Evolutionary conservation across 225 moss, liverwort and hornwort species (phyloP).

Genomic region (Straminergon stramineum): DNA sequence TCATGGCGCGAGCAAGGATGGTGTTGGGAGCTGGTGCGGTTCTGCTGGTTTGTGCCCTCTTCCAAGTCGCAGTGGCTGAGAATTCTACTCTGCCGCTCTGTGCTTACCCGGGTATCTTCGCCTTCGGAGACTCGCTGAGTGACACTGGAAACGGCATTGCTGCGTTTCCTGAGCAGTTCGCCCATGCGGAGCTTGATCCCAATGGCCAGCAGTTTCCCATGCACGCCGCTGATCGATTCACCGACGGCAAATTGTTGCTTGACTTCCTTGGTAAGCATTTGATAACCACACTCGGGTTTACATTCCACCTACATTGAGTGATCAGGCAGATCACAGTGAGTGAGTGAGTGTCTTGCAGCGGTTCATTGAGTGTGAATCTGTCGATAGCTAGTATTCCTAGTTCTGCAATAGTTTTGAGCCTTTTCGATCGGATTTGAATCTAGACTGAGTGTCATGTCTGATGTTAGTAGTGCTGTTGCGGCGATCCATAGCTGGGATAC

Average conservation of each 20-base stretch:
- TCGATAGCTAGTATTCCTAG: neutral
- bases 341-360: neutral
- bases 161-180: neutral
- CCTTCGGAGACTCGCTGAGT: constrained; percentile 1
- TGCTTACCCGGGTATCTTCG: neutral
- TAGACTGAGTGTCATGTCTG: neutral
- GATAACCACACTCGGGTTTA: neutral
- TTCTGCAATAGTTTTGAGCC: neutral
- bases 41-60: neutral
- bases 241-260: neutral
- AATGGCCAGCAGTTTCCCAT: neutral
- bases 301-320: neutral
- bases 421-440: neutral
- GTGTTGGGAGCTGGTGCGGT: neutral
- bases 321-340: neutral
- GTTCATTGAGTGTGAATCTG: neutral
- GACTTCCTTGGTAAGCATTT: neutral
- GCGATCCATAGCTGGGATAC: neutral
- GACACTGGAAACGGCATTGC: constrained; percentile 6
- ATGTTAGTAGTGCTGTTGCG: neutral
- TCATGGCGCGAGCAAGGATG: neutral
- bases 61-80: neutral
- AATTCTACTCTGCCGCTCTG: neutral
- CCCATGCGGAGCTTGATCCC: neutral
- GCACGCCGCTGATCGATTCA: constrained; percentile 7